These are phyloP conservation scores for Colletotrichum lini DNA, from an alignment of 2,329 filamentous ascomycete species.

Conservation along the genomic window DNA sequence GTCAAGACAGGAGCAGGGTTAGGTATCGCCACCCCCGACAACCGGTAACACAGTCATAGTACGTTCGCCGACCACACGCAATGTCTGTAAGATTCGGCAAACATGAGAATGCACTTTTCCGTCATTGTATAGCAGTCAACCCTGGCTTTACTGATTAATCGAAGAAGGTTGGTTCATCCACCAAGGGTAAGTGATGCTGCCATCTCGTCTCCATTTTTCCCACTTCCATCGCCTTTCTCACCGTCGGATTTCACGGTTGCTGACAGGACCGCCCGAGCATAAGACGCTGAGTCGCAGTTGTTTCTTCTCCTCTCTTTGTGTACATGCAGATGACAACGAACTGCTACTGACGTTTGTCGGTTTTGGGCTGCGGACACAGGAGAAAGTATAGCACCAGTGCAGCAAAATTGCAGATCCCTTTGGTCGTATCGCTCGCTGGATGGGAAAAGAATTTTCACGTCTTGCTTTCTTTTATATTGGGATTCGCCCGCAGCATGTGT, in stretches of 20 bases:
- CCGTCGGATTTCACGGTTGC: not conserved
- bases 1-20: constrained; percentile 28
- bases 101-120: not conserved
- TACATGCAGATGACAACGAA: not conserved
- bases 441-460: not conserved
- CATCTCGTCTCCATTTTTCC: not conserved
- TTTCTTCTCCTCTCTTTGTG: not conserved
- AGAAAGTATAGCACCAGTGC: not conserved
- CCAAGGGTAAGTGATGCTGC: not conserved
- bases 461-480: constrained; percentile 20
- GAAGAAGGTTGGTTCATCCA: not conserved
- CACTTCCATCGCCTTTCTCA: not conserved
- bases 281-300: not conserved
- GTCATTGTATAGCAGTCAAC: not conserved
- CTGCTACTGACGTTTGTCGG: constrained; percentile 1
- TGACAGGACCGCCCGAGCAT: not conserved
- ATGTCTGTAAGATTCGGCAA: not conserved
- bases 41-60: not conserved
- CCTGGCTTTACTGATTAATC: not conserved
- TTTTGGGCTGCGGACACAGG: not conserved
- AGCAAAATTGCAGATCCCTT: constrained; percentile 10
- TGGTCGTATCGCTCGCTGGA: not conserved
- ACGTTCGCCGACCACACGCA: not conserved
- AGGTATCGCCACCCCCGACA: constrained; percentile 30
- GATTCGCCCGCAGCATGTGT: constrained; percentile 23